Evolutionary conservation across 2,329 filamentous ascomycete genomes (phyloP).

Genomic region (Talaromyces sp.): DNA sequence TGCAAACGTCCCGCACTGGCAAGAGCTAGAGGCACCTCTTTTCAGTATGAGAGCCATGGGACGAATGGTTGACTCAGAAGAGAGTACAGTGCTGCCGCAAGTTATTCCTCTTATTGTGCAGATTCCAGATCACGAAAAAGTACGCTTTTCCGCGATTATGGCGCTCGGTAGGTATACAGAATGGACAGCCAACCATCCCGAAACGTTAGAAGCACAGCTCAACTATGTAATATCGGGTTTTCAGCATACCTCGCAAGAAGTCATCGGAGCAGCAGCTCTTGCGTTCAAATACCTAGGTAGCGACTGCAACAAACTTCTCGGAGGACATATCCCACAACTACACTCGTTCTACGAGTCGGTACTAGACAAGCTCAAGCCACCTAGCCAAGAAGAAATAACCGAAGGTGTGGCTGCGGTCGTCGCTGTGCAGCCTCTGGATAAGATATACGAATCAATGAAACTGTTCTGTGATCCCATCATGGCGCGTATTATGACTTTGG

Average conservation of each 20-base stretch:
- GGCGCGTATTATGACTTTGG: constrained; percentile 77
- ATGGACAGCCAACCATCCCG: constrained; percentile 92
- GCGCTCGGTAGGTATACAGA: constrained; percentile 94
- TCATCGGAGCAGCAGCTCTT: constrained; percentile 84
- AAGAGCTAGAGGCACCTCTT: constrained; percentile 88
- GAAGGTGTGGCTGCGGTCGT: constrained; percentile 93
- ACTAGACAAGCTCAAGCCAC: constrained; percentile 75
- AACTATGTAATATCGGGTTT: constrained; percentile 95
- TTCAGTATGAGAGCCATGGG: constrained; percentile 96
- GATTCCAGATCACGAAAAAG: constrained; percentile 92
- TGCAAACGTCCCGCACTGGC: constrained; percentile 84
- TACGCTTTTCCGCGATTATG: constrained; percentile 99
- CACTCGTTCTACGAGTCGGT: constrained; percentile 91
- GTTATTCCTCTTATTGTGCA: constrained; percentile 91
- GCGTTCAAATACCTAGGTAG: constrained; percentile 97
- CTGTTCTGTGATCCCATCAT: constrained; percentile 91
- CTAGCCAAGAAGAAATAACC: constrained; percentile 92
- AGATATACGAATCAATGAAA: constrained; percentile 82
- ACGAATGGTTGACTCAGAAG: constrained; percentile 87
- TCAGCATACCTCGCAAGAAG: constrained; percentile 80
- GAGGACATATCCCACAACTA: constrained; percentile 76
- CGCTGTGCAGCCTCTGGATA: constrained; percentile 73
- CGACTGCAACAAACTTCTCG: constrained; percentile 84
- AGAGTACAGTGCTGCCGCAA: constrained; percentile 80
- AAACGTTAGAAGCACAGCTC: constrained; percentile 87